Percentiles rank a stretch among this genome's conserved stretches.
phyloP scores from a whole-genome alignment of 345 rosid species.

The Salix caprea region DNA sequence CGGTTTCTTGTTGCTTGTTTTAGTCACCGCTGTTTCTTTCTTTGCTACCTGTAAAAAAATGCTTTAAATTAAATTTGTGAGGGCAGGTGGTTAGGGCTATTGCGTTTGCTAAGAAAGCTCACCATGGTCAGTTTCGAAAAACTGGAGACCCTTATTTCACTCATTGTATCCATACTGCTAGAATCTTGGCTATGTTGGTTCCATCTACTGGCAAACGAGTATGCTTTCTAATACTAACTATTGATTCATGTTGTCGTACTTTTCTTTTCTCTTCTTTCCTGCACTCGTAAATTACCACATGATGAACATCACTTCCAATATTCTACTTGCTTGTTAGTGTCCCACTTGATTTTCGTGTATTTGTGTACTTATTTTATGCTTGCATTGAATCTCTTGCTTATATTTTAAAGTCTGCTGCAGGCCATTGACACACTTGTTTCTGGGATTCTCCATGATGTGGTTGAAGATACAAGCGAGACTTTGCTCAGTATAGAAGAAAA shows the following conservation, averaged over 20 bases:
- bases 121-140: constrained; percentile 57
- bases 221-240: constrained; percentile 9
- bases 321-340: background rate
- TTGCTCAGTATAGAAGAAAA: constrained; percentile 45
- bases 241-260: background rate
- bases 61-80: constrained; percentile 30
- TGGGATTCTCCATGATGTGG: constrained; percentile 66
- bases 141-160: constrained; percentile 67
- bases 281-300: too few relatives aligned
- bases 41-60: constrained; percentile 11
- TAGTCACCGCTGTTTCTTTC: background rate
- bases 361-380: background rate
- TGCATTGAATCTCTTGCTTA: constrained; percentile 5
- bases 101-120: constrained; percentile 61
- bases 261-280: background rate
- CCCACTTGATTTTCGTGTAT: background rate
- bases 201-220: constrained; percentile 56
- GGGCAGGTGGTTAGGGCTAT: constrained; percentile 81
- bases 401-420: constrained; percentile 25
- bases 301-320: background rate
- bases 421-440: constrained; percentile 67
- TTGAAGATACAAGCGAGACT: constrained; percentile 53
- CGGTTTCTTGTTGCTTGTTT: constrained; percentile 18
- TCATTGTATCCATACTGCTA: constrained; percentile 65
- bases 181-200: constrained; percentile 61